Base-by-base conservation (phyloP, 805 yeast genomes). In the Metschnikowia henanensis region DNA sequence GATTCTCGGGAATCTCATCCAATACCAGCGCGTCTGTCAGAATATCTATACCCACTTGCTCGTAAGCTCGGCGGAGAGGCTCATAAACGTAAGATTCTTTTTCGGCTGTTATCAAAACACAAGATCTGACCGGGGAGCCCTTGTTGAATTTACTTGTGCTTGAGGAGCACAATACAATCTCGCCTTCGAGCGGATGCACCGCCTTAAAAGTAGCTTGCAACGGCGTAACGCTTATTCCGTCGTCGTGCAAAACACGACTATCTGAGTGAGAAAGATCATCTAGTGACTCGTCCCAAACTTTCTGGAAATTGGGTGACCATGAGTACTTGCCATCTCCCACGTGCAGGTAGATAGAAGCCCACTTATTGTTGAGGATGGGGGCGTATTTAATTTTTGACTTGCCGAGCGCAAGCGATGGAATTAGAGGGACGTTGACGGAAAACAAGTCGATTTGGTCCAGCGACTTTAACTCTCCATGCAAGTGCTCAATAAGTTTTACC, bases 281-380 rank as follows among this genome's bases (percentile, higher is more conserved):
- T 30, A 66, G 51, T 10, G 76, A 76, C 43, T 76, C 72, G 37
- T 76, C 68, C 58, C 83, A 85, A 12, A 86, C 89, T 19, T 73
- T 65, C 34, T 75, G 77, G 64, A 88, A 89, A 59, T 90, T 80
- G 0, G 99, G 99, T 34, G 73, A 72, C 99, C 99, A 92, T 48
- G 68, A 70, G 64, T 81, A 94, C 43, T 57, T 56, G 12, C 69
- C 70, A 10, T 51, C 48, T 6, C 57, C 60, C 7, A 45, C 35
- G 3, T 58, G 60, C 39, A 62, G 59, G 59, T 80, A 87, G 7
- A 87, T 75, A 0, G 88, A 74, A 1, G 76, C 73, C 98, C 98
- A 94, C 51, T 73, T 67, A 64, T 92, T 92, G 43, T 81, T 80
- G 59, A 89, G 72, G 38, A 92, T 80, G n/a, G 95, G 91, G 3